phyloP scores from a whole-genome alignment of 225 moss, liverwort and hornwort genomes.

The Lunularia cruciata region DNA sequence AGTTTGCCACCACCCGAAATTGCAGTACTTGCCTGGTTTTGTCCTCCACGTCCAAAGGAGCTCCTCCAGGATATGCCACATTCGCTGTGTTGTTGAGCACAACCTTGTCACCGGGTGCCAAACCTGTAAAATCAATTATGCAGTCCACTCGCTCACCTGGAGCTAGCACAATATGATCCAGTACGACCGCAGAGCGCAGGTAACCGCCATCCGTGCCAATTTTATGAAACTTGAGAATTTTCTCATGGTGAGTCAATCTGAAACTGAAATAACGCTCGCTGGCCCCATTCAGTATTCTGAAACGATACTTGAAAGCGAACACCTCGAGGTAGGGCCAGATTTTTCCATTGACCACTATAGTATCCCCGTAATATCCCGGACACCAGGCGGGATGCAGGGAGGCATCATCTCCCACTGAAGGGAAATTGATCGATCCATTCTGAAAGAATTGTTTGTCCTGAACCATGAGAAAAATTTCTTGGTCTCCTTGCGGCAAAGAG shows the following conservation, averaged over 20 bases:
- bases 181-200: constrained; percentile 32
- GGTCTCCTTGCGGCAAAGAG: constrained; percentile 18
- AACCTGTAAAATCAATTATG: constrained; percentile 60
- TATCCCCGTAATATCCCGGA: constrained; percentile 51
- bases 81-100: constrained; percentile 64
- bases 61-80: constrained; percentile 54
- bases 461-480: constrained; percentile 41
- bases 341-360: constrained; percentile 45
- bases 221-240: constrained; percentile 46
- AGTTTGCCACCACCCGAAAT: constrained; percentile 22
- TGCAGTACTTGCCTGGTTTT: constrained; percentile 24
- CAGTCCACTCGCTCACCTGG: constrained; percentile 69
- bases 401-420: constrained; percentile 31
- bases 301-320: constrained; percentile 40
- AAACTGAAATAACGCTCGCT: constrained; percentile 67
- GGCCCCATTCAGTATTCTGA: constrained; percentile 54
- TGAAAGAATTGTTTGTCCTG: constrained; percentile 29
- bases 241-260: constrained; percentile 20
- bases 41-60: neutral
- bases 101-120: constrained; percentile 32
- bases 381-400: constrained; percentile 44
- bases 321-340: constrained; percentile 52
- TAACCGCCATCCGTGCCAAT: constrained; percentile 83
- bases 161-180: constrained; percentile 36
- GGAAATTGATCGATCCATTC: constrained; percentile 63